These are phyloP conservation scores for Solanum chiquidenum DNA, from an alignment of 257 asterid species.

Conservation along the genomic window DNA sequence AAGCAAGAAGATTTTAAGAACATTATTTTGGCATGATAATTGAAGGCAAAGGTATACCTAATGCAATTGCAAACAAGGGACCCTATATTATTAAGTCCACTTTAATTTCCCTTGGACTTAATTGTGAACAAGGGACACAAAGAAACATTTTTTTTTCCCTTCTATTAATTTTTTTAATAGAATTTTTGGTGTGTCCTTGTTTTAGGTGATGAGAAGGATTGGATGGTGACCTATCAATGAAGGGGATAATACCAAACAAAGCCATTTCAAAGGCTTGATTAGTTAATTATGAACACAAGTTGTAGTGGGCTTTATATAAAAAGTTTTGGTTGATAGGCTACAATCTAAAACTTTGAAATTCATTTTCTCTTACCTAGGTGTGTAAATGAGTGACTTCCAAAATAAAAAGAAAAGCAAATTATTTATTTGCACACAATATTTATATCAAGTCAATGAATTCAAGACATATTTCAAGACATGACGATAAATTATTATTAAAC, in stretches of 20 bases:
- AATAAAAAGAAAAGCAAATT: neutral
- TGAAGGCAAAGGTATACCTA: constrained; percentile 10
- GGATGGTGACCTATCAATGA: constrained; percentile 48
- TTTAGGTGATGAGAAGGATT: constrained; percentile 33
- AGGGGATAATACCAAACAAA: constrained; percentile 38
- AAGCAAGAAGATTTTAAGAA: neutral
- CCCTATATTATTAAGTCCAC: constrained; percentile 1
- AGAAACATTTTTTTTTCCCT: neutral
- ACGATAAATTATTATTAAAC: neutral
- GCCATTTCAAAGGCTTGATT: constrained; percentile 19
- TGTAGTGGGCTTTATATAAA: constrained; percentile 9
- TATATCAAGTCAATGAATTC: neutral
- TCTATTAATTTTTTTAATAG: constrained; percentile 2
- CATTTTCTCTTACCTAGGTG: neutral
- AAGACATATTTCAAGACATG: neutral
- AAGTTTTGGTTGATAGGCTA: constrained; percentile 14
- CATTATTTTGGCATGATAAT: constrained; percentile 20
- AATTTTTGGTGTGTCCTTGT: constrained; percentile 21
- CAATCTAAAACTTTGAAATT: neutral
- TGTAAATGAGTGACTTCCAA: neutral
- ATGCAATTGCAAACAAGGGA: constrained; percentile 1
- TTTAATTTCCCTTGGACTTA: neutral
- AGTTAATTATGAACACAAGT: constrained; percentile 21
- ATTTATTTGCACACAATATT: neutral
- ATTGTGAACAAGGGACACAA: constrained; percentile 1